Percentiles rank a stretch among this genome's conserved stretches.
phyloP scores from a whole-genome alignment of 1,284 basidiomycete species.

The Fomitopsis palustris region DNA sequence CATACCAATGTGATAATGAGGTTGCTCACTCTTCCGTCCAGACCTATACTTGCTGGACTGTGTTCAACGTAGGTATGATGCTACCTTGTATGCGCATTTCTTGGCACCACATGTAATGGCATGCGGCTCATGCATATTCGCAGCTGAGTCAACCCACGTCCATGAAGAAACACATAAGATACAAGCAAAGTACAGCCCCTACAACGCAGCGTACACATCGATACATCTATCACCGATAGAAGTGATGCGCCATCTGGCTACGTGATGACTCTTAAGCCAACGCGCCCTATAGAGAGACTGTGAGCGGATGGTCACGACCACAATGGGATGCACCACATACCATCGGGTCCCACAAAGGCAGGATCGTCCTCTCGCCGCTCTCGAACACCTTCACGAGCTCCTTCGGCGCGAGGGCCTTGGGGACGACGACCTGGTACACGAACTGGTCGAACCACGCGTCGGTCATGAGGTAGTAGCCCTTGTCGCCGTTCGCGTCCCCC shows the following conservation, averaged over 20 bases:
- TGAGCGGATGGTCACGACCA: not conserved
- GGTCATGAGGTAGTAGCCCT: conserved; percentile 93
- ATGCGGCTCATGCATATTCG: no score
- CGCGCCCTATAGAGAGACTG: not conserved
- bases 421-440: conserved; percentile 87
- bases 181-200: not conserved
- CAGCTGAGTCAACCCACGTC: no score
- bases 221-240: not conserved
- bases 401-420: conserved; percentile 73
- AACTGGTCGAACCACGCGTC: conserved; percentile 91
- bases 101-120: no score
- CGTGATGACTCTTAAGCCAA: not conserved
- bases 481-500: conserved; percentile 78
- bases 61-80: no score
- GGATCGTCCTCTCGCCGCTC: conserved; percentile 53
- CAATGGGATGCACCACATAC: conserved; percentile 36
- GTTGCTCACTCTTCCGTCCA: not conserved
- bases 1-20: not conserved
- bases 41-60: no score
- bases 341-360: conserved; percentile 92
- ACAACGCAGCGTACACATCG: not conserved
- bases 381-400: conserved; percentile 83
- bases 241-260: no score
- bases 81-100: no score
- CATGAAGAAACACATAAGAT: not conserved